Evolutionary conservation across 352 stramenopile species (phyloP).

Genomic region (Pythium pyrilobum): DNA sequence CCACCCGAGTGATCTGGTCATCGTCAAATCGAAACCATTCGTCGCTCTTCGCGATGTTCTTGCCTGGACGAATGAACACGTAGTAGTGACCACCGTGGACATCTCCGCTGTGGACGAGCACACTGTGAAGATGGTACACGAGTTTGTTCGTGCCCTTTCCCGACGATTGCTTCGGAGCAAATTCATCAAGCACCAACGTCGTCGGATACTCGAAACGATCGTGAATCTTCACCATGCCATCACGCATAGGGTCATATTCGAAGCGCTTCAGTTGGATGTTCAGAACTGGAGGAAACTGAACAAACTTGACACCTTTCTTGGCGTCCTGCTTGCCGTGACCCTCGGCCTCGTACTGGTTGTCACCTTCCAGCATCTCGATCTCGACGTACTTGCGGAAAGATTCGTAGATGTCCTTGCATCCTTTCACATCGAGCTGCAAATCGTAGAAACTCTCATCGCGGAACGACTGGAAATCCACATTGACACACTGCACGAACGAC

Average conservation of each 20-base stretch:
- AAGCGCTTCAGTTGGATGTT: constrained; percentile 93
- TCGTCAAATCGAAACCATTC: constrained; percentile 86
- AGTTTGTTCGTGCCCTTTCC: constrained; percentile 15
- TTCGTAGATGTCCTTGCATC: constrained; percentile 83
- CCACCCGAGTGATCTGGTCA: constrained; percentile 73
- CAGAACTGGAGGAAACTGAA: constrained; percentile 83
- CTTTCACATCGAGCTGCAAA: constrained; percentile 91
- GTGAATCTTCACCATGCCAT: constrained; percentile 88
- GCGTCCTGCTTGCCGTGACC: constrained; percentile 88
- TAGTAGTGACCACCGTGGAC: constrained; percentile 88
- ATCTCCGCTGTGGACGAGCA: constrained; percentile 82
- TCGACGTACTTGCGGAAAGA: constrained; percentile 91
- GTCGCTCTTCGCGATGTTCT: constrained; percentile 49
- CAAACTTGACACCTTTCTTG: constrained; percentile 84
- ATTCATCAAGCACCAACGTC: constrained; percentile 66
- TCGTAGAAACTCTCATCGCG: constrained; percentile 92
- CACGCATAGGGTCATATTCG: constrained; percentile 81
- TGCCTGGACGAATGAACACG: constrained; percentile 82
- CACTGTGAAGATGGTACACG: constrained; percentile 81
- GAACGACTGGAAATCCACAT: constrained; percentile 87
- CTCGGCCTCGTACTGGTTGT: constrained; percentile 93
- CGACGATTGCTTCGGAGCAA: constrained; percentile 25
- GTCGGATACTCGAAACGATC: constrained; percentile 86
- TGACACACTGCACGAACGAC: constrained; percentile 89
- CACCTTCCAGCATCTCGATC: constrained; percentile 89